These are phyloP conservation scores for Xylona heveae DNA, from an alignment of 495 filamentous ascomycete genomes.

Conservation along the genomic window DNA sequence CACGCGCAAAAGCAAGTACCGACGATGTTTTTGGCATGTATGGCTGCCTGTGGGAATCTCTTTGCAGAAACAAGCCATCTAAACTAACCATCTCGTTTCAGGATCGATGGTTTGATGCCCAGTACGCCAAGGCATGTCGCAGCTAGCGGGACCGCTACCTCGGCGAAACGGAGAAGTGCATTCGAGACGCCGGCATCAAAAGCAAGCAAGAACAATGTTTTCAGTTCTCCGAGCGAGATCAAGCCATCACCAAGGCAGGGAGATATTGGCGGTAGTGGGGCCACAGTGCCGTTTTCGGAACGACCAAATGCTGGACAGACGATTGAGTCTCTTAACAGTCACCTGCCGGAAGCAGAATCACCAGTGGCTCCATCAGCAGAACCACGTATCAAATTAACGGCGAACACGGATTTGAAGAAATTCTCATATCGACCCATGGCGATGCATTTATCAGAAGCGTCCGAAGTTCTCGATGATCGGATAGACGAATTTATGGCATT, in stretches of 20 bases:
- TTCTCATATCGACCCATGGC: slow-evolving; percentile 79
- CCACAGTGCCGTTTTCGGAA: slow-evolving; percentile 38
- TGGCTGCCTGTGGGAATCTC: slow-evolving; percentile 11
- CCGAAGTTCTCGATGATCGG: slow-evolving; percentile 80
- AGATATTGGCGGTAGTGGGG: slow-evolving; percentile 2
- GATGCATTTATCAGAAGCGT: slow-evolving; percentile 81
- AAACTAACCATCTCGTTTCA: slow-evolving; percentile 16
- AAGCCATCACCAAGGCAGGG: slow-evolving; percentile 10
- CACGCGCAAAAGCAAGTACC: slow-evolving; percentile 30
- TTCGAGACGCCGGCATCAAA: slow-evolving; percentile 36
- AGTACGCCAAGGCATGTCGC: slow-evolving; percentile 36
- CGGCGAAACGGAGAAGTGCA: slow-evolving; percentile 38
- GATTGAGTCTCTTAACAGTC: slow-evolving; percentile 60
- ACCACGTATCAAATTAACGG: slow-evolving; percentile 57
- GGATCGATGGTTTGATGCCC: slow-evolving; percentile 59
- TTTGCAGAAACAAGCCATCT: background rate
- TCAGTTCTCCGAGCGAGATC: slow-evolving; percentile 22
- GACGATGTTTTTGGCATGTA: slow-evolving; percentile 74
- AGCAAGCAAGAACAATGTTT: slow-evolving; percentile 21
- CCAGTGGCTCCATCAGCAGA: slow-evolving; percentile 52
- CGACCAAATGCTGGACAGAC: slow-evolving; percentile 60
- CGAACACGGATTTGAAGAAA: slow-evolving; percentile 71
- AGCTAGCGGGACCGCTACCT: slow-evolving; percentile 27
- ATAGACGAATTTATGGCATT: slow-evolving; percentile 68
- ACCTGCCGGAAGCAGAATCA: slow-evolving; percentile 44